Conservation (phyloP, 768 basidiomycete species). For the Heimioporus sp. region DNA sequence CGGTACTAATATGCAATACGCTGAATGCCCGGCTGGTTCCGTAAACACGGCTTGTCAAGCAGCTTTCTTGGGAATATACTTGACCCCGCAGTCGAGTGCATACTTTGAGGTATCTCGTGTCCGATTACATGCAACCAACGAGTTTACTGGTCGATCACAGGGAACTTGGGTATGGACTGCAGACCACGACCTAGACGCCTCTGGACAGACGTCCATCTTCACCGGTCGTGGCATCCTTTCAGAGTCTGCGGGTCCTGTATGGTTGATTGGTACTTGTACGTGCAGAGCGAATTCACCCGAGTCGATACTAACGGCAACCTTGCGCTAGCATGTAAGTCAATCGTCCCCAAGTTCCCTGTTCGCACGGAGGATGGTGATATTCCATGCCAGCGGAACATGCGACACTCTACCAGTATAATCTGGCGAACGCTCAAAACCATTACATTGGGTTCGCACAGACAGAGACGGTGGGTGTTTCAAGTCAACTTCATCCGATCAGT, state of each 20-base stretch:
- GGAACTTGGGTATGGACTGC: constrained; percentile 81
- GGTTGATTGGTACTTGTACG: constrained; percentile 68
- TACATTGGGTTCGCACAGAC: constrained; percentile 52
- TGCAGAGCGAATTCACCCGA: not conserved
- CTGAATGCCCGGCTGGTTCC: constrained; percentile 42
- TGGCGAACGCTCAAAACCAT: constrained; percentile 43
- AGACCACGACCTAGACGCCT: constrained; percentile 63
- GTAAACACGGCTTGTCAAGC: constrained; percentile 50
- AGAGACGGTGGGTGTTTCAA: constrained; percentile 36
- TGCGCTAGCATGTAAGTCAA: constrained; percentile 20
- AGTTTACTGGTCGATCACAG: constrained; percentile 29
- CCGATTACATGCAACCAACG: not conserved
- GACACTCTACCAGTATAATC: constrained; percentile 46
- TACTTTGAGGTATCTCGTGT: constrained; percentile 54
- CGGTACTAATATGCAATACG: constrained; percentile 50
- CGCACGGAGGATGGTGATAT: not conserved
- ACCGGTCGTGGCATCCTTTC: constrained; percentile 73
- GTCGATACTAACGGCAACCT: not conserved
- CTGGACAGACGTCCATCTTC: constrained; percentile 50
- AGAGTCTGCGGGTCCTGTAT: constrained; percentile 73
- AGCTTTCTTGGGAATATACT: constrained; percentile 64
- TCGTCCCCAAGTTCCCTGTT: not conserved
- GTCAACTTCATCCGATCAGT: not conserved
- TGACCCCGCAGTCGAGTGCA: constrained; percentile 51
- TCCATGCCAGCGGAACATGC: constrained; percentile 41